These are phyloP conservation scores for Backusella liffmaniae DNA, from an alignment of 192 early-diverging fungal species.

Conservation along the genomic window DNA sequence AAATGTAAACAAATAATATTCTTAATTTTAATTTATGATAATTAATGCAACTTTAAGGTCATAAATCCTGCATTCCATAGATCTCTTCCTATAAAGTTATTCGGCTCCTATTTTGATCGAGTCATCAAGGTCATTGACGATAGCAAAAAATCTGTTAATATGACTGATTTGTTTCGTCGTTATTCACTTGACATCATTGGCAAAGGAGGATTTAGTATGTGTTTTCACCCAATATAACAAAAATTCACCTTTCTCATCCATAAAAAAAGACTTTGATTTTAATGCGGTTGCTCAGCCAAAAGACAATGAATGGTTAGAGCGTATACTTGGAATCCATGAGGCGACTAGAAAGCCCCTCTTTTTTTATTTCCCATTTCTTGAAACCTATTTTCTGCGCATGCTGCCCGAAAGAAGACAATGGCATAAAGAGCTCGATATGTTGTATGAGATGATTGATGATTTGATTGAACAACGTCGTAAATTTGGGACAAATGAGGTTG, in stretches of 20 bases:
- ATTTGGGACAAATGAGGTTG: neutral
- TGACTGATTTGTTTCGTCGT: constrained; percentile 10
- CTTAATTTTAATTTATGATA: neutral
- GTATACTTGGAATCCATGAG: neutral
- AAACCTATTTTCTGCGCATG: neutral
- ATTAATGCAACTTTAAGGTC: neutral
- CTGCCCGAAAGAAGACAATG: neutral
- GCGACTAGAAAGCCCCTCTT: neutral
- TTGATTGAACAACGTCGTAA: neutral
- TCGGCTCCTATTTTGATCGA: neutral
- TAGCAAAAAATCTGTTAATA: neutral
- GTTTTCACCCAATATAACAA: neutral
- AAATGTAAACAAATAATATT: neutral
- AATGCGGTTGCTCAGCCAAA: neutral
- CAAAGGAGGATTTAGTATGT: constrained; percentile 42
- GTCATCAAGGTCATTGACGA: constrained; percentile 5
- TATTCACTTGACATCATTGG: constrained; percentile 59
- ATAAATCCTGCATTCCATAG: constrained; percentile 6
- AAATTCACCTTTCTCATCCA: neutral
- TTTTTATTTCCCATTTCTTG: constrained; percentile 12
- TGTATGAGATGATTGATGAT: neutral
- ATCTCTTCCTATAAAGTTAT: constrained; percentile 13
- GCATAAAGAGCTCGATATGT: neutral
- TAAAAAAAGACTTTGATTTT: neutral
- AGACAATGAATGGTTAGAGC: neutral